phyloP scores from a whole-genome alignment of 768 basidiomycete species.

The Gloeostereum incarnatum region DNA sequence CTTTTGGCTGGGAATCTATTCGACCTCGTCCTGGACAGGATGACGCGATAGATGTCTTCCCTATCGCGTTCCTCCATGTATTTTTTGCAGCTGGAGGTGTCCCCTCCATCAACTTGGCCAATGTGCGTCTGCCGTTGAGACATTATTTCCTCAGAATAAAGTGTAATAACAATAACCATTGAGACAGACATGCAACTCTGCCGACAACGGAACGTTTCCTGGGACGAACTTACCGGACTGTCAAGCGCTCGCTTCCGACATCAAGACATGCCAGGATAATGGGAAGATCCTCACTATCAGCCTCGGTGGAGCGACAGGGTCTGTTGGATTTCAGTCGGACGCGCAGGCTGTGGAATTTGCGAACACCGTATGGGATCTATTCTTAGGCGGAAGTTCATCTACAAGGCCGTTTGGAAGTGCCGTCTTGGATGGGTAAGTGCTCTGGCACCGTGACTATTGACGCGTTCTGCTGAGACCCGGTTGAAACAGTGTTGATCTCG shows the following conservation, averaged over 20 bases:
- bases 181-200: slow-evolving; percentile 56
- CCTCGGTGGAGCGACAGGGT: slow-evolving; percentile 54
- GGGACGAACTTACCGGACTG: slow-evolving; percentile 60
- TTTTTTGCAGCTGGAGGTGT: slow-evolving; percentile 56
- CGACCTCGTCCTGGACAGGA: slow-evolving; percentile 28
- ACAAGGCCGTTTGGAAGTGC: slow-evolving; percentile 67
- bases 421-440: slow-evolving; percentile 57
- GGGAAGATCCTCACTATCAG: slow-evolving; percentile 55
- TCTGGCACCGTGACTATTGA: not conserved
- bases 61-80: slow-evolving; percentile 57
- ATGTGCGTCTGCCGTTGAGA: slow-evolving; percentile 26
- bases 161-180: no score
- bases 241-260: slow-evolving; percentile 46
- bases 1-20: slow-evolving; percentile 2
- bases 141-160: no score
- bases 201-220: slow-evolving; percentile 45
- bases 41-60: slow-evolving; percentile 58
- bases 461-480: not conserved
- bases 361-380: slow-evolving; percentile 62
- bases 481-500: slow-evolving; percentile 48
- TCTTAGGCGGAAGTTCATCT: slow-evolving; percentile 47
- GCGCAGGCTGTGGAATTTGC: slow-evolving; percentile 50
- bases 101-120: slow-evolving; percentile 62
- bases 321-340: slow-evolving; percentile 50
- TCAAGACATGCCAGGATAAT: slow-evolving; percentile 53